Evolutionary conservation across 2,329 filamentous ascomycete species (phyloP), one percentile per base, ranked within the genome.

Genomic region (Hymenoscyphus repandus): DNA sequence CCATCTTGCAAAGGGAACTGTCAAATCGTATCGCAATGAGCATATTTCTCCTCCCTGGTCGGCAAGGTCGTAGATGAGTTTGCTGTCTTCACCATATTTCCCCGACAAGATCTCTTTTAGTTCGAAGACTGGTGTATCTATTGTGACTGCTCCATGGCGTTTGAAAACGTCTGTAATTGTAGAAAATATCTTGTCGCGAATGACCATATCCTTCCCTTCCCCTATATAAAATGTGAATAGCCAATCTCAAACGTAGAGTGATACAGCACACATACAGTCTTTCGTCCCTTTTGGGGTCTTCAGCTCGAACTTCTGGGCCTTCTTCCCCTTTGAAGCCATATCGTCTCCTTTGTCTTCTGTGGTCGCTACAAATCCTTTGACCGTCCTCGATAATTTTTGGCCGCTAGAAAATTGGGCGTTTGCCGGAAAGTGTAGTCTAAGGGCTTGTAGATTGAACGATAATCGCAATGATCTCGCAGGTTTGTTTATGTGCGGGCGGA

Each of bases 271-370:
- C 69, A 47, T 68, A 83, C 83, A 95, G 69, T 95, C 90, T 67
- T 89, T 88, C 58, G 90, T 95, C 61, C 90, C 90, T 78, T 95
- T 95, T 56, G 90, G 88, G 65, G 86, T 88, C 77, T 95, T 95
- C 67, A 95, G 78, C 70, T 83, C 82, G 70, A 86, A 84, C 57
- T 76, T 76, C 52, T 67, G 67, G 3, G 17, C 17, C 38, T 40
- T 40, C 38, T 40, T 40, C 11, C 20, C 62, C 58, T 75, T 74
- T 34, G 70, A 66, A 47, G 69, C 60, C 64, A 66, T 66, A 15
- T 56, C 44, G 13, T 20, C 38, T 5, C 9, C 30, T 40, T 52
- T 20, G 27, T 61, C 58, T 50, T 58, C 56, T 43, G 54, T 50
- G 42, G 42, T 50, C 12, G 46, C 50, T 40, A 50, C 36, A 32